A percentile compares a stretch with the other conserved stretches of the same genome.
Conservation (phyloP, 2,329 filamentous ascomycete genomes). For the Cladobotryum protrusum region DNA sequence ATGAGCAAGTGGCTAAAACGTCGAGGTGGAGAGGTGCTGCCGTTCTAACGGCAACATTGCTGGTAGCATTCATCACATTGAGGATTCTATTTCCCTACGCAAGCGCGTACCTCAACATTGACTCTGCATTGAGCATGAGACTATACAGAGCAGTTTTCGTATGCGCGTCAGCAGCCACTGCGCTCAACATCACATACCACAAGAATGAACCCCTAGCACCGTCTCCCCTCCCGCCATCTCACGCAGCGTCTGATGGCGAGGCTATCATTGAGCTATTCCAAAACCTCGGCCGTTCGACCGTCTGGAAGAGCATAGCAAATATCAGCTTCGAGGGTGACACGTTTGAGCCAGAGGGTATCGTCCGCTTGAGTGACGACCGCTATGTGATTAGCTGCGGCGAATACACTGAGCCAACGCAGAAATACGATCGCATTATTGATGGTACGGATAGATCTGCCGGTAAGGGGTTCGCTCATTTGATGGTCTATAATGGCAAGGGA, state of each 20-base stretch:
- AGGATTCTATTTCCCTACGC: background rate
- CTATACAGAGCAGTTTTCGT: background rate
- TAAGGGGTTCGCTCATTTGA: slow-evolving; percentile 38
- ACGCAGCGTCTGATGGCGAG: slow-evolving; percentile 28
- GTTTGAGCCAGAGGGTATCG: slow-evolving; percentile 44
- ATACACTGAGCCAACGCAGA: slow-evolving; percentile 34
- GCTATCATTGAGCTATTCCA: slow-evolving; percentile 32
- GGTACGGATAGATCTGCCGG: slow-evolving; percentile 44
- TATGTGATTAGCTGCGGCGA: slow-evolving; percentile 40
- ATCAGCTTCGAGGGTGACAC: slow-evolving; percentile 38
- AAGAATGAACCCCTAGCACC: slow-evolving; percentile 26
- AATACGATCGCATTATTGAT: slow-evolving; percentile 39
- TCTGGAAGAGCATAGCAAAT: slow-evolving; percentile 36
- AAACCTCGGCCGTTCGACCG: slow-evolving; percentile 31
- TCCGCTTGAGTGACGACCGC: slow-evolving; percentile 35
- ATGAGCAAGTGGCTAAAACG: no score
- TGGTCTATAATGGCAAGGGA: slow-evolving; percentile 39
- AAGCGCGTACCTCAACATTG: background rate
- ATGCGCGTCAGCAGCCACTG: slow-evolving; percentile 6
- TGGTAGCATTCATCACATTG: background rate
- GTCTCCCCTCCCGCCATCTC: slow-evolving; percentile 28
- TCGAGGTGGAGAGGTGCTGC: no score
- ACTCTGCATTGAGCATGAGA: background rate
- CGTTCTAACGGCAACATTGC: background rate
- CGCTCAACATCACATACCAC: slow-evolving; percentile 29